Percentiles rank a stretch among this genome's conserved stretches.
These are phyloP conservation scores for Eucalyptus coolabah DNA, from an alignment of 345 rosid species.

Conservation along the genomic window DNA sequence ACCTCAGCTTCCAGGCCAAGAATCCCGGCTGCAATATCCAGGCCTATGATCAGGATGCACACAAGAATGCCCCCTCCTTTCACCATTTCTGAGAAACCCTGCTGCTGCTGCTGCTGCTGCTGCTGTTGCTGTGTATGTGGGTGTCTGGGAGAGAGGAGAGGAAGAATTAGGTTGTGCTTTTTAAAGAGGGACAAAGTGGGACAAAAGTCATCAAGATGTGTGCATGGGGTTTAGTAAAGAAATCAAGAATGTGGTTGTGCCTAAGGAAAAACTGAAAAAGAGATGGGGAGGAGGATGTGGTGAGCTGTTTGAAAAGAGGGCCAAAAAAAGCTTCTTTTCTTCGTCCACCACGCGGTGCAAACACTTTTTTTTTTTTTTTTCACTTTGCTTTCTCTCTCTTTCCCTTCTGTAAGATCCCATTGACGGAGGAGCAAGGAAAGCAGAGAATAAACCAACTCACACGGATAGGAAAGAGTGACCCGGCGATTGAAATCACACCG, in stretches of 20 bases:
- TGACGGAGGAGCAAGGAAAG: constrained; percentile 36
- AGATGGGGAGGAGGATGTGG: background rate
- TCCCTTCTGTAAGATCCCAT: constrained; percentile 35
- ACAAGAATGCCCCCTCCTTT: constrained; percentile 48
- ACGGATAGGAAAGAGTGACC: background rate
- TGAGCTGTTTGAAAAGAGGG: background rate
- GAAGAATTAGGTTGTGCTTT: background rate
- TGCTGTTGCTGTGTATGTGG: background rate
- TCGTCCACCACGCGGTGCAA: constrained; percentile 1
- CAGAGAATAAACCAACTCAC: background rate
- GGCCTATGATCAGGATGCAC: constrained; percentile 64
- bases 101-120: background rate
- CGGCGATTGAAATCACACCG: background rate
- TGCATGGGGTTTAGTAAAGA: background rate
- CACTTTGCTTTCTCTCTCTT: background rate
- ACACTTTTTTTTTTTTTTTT: background rate
- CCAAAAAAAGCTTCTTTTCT: constrained; percentile 27
- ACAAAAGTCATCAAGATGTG: background rate
- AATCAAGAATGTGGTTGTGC: background rate
- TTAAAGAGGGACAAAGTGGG: background rate
- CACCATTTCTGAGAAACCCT: constrained; percentile 17
- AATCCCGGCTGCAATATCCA: constrained; percentile 78
- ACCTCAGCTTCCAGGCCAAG: constrained; percentile 91
- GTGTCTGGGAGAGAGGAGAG: background rate
- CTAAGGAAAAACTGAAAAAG: background rate